Percentiles rank a stretch among this genome's conserved stretches.
Conservation (phyloP, 257 asterid species). For the Solanum sejunctum region DNA sequence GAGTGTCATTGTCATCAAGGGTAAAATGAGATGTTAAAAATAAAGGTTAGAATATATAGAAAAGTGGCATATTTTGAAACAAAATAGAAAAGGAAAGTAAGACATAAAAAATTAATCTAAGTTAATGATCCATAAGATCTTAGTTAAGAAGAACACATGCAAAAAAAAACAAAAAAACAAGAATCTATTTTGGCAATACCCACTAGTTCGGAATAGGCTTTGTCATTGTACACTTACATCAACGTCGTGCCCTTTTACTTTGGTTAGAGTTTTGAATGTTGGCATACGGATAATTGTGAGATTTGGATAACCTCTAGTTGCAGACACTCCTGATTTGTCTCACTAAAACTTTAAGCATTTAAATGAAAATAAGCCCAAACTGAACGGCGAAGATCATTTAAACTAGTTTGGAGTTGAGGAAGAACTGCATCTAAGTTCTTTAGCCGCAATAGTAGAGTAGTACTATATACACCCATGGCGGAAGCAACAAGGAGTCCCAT, state of each 20-base stretch:
- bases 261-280: neutral
- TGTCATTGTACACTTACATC: neutral
- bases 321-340: neutral
- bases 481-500: neutral
- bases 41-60: neutral
- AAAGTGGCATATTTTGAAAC: neutral
- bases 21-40: neutral
- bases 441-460: neutral
- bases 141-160: neutral
- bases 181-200: neutral
- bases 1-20: neutral
- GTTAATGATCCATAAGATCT: neutral
- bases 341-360: neutral
- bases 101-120: neutral
- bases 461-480: neutral
- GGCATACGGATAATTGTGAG: neutral
- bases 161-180: neutral
- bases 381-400: neutral
- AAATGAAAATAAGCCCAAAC: neutral
- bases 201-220: neutral
- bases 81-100: neutral
- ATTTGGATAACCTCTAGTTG: neutral
- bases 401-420: neutral
- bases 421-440: neutral
- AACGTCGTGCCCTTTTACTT: neutral